Percentiles rank a stretch among this genome's conserved stretches.
Evolutionary conservation across 495 filamentous ascomycete species (phyloP).

Genomic region (Penicillium mononematosum): DNA sequence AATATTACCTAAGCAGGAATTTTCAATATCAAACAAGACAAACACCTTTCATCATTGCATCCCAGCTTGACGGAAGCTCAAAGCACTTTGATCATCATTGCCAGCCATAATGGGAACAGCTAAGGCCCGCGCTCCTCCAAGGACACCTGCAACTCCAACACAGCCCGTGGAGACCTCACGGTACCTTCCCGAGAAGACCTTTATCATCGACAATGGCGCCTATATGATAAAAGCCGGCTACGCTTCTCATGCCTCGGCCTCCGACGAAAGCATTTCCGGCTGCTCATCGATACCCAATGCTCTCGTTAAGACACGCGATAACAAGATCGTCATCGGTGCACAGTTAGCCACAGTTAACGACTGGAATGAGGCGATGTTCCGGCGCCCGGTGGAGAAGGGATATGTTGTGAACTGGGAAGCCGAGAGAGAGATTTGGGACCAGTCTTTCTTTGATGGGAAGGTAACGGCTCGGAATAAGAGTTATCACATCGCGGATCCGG

Average conservation of each 20-base stretch:
- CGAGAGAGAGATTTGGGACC: slow-evolving; percentile 94
- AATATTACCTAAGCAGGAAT: slow-evolving; percentile 3
- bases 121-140: slow-evolving; percentile 35
- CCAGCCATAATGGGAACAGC: slow-evolving; percentile 34
- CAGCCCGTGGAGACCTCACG: slow-evolving; percentile 22
- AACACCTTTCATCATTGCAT: slow-evolving; percentile 18
- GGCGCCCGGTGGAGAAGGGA: slow-evolving; percentile 91
- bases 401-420: slow-evolving; percentile 96
- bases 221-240: slow-evolving; percentile 94
- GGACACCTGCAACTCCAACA: slow-evolving; percentile 11
- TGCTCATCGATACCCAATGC: slow-evolving; percentile 83
- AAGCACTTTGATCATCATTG: slow-evolving; percentile 6
- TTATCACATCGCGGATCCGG: slow-evolving; percentile 49
- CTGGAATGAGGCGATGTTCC: slow-evolving; percentile 84
- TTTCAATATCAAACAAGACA: slow-evolving; percentile 22
- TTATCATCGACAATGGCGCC: slow-evolving; percentile 92
- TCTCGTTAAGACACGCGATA: slow-evolving; percentile 78
- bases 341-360: slow-evolving; percentile 77
- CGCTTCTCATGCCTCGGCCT: slow-evolving; percentile 42
- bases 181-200: slow-evolving; percentile 59
- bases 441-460: slow-evolving; percentile 77
- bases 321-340: slow-evolving; percentile 72
- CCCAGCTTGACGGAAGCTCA: slow-evolving; percentile 7
- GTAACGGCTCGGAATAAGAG: slow-evolving; percentile 48
- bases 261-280: slow-evolving; percentile 41